These are phyloP conservation scores for Aspergillus aculeatinus DNA, from an alignment of 2,329 filamentous ascomycete species.

Conservation along the genomic window DNA sequence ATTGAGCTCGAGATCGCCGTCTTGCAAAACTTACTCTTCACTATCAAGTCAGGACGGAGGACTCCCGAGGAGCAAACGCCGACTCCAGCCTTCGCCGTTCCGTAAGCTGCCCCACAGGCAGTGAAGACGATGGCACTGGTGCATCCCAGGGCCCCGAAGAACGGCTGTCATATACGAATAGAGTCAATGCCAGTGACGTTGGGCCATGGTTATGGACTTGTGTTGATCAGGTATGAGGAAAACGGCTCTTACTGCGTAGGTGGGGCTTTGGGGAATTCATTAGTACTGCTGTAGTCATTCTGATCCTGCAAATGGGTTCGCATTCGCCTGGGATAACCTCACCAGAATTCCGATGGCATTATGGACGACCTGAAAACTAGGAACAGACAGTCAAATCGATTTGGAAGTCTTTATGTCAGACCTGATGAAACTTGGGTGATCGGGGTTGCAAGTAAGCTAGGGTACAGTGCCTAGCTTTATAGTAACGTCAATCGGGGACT, in stretches of 20 bases:
- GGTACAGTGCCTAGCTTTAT: no score
- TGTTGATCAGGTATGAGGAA: neutral
- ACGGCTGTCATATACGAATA: constrained; percentile 53
- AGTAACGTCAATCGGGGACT: no score
- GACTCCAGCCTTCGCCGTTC: constrained; percentile 98
- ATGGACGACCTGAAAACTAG: no score
- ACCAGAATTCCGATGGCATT: neutral
- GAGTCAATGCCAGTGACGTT: constrained; percentile 25
- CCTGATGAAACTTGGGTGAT: no score
- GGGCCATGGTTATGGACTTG: neutral
- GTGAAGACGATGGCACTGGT: constrained; percentile 94
- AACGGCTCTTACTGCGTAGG: neutral
- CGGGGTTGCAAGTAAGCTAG: no score
- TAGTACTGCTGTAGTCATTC: neutral
- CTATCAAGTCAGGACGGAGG: constrained; percentile 93
- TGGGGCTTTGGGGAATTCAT: neutral
- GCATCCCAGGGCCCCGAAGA: constrained; percentile 98
- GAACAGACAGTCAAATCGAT: no score
- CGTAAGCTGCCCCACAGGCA: constrained; percentile 94
- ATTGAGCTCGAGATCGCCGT: no score
- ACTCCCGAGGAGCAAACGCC: constrained; percentile 99
- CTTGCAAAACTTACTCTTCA: constrained; percentile 70
- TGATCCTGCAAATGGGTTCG: no score
- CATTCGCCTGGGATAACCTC: neutral
- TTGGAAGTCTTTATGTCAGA: no score